Percentiles rank a stretch among this genome's conserved stretches.
phyloP scores from a whole-genome alignment of 192 early-diverging fungal genomes.

The Podila verticillata region DNA sequence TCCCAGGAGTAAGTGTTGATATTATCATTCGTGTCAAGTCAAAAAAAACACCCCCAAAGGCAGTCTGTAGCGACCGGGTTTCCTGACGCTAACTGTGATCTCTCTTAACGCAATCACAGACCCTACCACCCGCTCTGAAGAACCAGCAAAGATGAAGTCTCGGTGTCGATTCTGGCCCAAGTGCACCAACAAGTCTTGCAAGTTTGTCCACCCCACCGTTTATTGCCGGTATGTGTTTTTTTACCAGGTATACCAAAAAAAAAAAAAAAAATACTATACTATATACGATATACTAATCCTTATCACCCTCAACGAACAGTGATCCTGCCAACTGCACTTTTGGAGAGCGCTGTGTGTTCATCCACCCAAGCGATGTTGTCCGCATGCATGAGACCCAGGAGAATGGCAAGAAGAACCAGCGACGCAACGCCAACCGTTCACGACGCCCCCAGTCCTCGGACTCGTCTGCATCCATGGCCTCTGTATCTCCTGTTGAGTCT shows the following conservation, averaged over 20 bases:
- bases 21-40: background rate
- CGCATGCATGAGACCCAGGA: conserved; percentile 5
- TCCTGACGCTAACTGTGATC: background rate
- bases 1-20: background rate
- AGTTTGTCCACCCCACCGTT: conserved; percentile 55
- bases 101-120: background rate
- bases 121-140: conserved; percentile 1
- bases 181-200: conserved; percentile 66
- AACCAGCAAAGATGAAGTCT: conserved; percentile 35
- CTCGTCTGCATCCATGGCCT: conserved; percentile 28
- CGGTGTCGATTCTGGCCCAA: conserved; percentile 59
- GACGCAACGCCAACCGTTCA: conserved; percentile 1
- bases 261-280: too few species aligned
- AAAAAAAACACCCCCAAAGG: too few species aligned
- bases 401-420: conserved; percentile 31
- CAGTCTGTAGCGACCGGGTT: too few species aligned
- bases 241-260: background rate
- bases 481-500: conserved; percentile 8
- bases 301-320: background rate
- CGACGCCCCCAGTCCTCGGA: conserved; percentile 22
- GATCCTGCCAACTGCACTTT: conserved; percentile 44
- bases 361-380: conserved; percentile 40
- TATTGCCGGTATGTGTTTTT: conserved; percentile 55
- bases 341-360: conserved; percentile 43
- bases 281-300: background rate